These are phyloP conservation scores for Phytopythium aichiense DNA, from an alignment of 352 stramenopile genomes.

Conservation along the genomic window DNA sequence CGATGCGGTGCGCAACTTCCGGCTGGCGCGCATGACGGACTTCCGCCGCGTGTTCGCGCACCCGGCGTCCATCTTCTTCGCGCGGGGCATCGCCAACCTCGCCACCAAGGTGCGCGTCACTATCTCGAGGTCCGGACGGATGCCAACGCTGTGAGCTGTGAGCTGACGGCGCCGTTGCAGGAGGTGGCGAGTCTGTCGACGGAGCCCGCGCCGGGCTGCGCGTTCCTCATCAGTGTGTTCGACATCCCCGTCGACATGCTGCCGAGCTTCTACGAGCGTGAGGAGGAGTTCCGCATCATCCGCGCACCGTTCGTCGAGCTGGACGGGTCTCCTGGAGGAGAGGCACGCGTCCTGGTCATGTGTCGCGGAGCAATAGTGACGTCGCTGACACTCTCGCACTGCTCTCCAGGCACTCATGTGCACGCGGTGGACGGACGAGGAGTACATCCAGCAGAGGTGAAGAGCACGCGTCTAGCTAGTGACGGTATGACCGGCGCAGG, in stretches of 20 bases:
- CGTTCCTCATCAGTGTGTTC: constrained; percentile 73
- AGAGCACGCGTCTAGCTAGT: background rate
- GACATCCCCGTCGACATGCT: constrained; percentile 54
- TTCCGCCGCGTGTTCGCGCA: constrained; percentile 91
- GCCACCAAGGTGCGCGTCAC: constrained; percentile 57
- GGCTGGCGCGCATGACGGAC: constrained; percentile 73
- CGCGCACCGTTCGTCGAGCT: constrained; percentile 71
- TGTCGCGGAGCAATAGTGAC: too few species aligned
- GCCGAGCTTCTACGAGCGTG: constrained; percentile 71
- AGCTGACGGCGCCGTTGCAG: constrained; percentile 13
- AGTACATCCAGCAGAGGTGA: constrained; percentile 65
- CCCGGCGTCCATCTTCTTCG: constrained; percentile 92
- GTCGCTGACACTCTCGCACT: background rate
- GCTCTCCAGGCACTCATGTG: constrained; percentile 72
- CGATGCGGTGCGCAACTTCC: constrained; percentile 83
- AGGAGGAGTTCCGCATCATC: constrained; percentile 89
- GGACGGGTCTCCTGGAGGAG: constrained; percentile 24
- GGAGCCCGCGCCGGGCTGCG: constrained; percentile 47
- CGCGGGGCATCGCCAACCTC: constrained; percentile 84
- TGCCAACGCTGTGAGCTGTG: background rate
- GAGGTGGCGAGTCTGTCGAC: constrained; percentile 89
- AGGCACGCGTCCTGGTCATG: constrained; percentile 3
- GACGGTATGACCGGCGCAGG: background rate
- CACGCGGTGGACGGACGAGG: constrained; percentile 82
- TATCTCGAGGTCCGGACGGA: background rate